Percentiles rank a stretch among this genome's conserved stretches.
Conservation (phyloP, 768 basidiomycete genomes). For the Crassisporium funariophilum region DNA sequence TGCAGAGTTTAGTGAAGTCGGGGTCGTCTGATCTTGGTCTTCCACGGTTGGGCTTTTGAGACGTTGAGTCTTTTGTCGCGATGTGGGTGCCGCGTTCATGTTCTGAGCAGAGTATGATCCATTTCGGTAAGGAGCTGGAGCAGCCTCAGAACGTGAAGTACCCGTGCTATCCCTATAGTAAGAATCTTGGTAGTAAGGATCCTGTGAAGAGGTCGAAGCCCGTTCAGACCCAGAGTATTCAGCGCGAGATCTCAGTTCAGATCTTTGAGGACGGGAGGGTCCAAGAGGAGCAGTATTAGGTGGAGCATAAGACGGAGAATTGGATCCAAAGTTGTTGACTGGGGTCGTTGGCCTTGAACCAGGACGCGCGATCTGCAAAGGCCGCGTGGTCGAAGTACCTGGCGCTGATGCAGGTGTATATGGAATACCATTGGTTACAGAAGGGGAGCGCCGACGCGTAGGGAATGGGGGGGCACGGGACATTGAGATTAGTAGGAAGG, state of each 20-base stretch:
- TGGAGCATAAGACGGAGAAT: conserved; percentile 38
- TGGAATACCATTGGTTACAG: conserved; percentile 41
- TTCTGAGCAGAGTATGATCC: conserved; percentile 11
- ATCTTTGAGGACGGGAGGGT: conserved; percentile 67
- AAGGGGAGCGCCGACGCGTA: conserved; percentile 52
- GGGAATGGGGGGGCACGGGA: conserved; percentile 62
- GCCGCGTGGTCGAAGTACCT: conserved; percentile 43
- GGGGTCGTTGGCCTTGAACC: conserved; percentile 56
- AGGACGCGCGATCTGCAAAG: conserved; percentile 62
- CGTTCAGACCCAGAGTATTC: conserved; percentile 57
- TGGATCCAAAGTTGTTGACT: conserved; percentile 37
- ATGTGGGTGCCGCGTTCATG: conserved; percentile 16
- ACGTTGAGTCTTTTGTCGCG: conserved; percentile 27
- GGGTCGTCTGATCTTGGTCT: conserved; percentile 39
- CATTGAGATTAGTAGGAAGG: no score
- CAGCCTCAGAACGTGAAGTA: conserved; percentile 49
- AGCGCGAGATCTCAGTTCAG: conserved; percentile 62
- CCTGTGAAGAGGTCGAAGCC: conserved; percentile 46
- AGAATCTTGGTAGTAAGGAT: no score
- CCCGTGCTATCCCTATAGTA: conserved; percentile 57
- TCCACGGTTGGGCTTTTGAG: conserved; percentile 34
- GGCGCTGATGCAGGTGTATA: conserved; percentile 39
- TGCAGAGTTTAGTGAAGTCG: conserved; percentile 53
- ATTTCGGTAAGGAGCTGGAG: conserved; percentile 20
- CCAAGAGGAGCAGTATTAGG: conserved; percentile 47